Evolutionary conservation across 345 rosid species (phyloP).

Genomic region (Fremontodendron californicum): DNA sequence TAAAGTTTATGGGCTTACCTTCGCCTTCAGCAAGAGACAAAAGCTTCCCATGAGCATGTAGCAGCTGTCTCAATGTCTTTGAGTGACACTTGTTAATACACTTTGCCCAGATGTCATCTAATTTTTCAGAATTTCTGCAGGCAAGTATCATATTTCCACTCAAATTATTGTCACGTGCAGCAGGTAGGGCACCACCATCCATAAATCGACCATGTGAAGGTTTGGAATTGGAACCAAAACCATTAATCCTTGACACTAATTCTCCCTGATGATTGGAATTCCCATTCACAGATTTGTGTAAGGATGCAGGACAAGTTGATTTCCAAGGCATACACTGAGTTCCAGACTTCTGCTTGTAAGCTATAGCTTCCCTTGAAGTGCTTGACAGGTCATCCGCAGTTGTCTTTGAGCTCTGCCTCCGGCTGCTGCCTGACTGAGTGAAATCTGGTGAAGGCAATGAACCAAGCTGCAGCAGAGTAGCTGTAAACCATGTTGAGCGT

Average conservation of each 20-base stretch:
- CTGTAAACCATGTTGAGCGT: constrained; percentile 97
- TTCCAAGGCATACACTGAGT: constrained; percentile 38
- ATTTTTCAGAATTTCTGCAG: constrained; percentile 52
- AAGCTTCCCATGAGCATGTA: constrained; percentile 74
- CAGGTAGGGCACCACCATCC: constrained; percentile 32
- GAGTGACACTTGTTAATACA: constrained; percentile 92
- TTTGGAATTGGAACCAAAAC: constrained; percentile 37
- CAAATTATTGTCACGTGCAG: constrained; percentile 37
- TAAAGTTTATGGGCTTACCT: constrained; percentile 41
- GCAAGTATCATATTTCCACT: constrained; percentile 41
- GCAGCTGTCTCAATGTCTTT: constrained; percentile 78
- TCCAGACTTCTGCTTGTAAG: constrained; percentile 54
- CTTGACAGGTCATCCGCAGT: constrained; percentile 81
- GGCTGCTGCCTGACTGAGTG: constrained; percentile 68
- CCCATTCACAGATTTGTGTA: constrained; percentile 42
- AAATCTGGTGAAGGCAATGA: constrained; percentile 75
- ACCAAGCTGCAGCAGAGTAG: constrained; percentile 88
- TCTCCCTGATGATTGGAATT: constrained; percentile 39
- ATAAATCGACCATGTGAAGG: constrained; percentile 34
- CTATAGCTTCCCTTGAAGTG: constrained; percentile 54
- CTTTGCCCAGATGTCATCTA: constrained; percentile 65
- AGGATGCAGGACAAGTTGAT: constrained; percentile 55
- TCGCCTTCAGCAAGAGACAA: constrained; percentile 74
- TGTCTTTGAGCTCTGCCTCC: constrained; percentile 80
- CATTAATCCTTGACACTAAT: constrained; percentile 32